phyloP scores from a whole-genome alignment of 345 rosid genomes.

The Brassica napus region Da-Ae NC_063449.1:26816501-26817000 shows the following conservation, averaged over 20 bases:
- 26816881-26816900: conserved; percentile 8
- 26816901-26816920: conserved; percentile 99
- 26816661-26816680: conserved; percentile 93
- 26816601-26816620: conserved; percentile 94
- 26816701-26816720: conserved; percentile 90
- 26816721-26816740: conserved; percentile 84
- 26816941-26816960: conserved; percentile 93
- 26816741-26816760: conserved; percentile 86
- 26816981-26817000: conserved; percentile 97
- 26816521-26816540: conserved; percentile 78
- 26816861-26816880: conserved; percentile 71
- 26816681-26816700: conserved; percentile 94
- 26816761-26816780: conserved; percentile 95
- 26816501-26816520: conserved; percentile 91
- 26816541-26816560: conserved; percentile 81
- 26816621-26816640: conserved; percentile 96
- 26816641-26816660: conserved; percentile 96
- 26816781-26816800: conserved; percentile 90
- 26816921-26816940: conserved; percentile 93
- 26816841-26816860: conserved; percentile 90
- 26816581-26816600: conserved; percentile 94
- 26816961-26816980: conserved; percentile 92
- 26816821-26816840: conserved; percentile 80
- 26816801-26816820: conserved; percentile 93
- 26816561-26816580: conserved; percentile 98